Base-by-base conservation (phyloP, 2,329 filamentous ascomycete genomes). In the Fusarium humuli region DNA sequence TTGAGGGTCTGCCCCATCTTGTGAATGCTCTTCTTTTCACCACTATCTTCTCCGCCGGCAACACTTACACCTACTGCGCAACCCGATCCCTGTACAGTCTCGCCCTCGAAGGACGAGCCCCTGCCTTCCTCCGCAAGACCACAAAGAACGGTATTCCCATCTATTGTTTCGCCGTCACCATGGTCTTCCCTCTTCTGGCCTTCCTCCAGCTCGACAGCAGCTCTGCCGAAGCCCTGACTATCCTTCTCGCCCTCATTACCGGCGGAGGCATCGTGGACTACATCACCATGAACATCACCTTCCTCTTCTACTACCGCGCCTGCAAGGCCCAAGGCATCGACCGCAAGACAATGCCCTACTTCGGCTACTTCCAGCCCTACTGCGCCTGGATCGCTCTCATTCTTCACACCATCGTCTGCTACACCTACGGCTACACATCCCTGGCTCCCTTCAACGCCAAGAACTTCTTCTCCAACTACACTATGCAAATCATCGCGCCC, bases 221-320 rank as follows among this genome's bases (percentile, higher is more conserved):
- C 37, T 83, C 83, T 0, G 74, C 80, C 0, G 71, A 79, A 41
- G 81, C 81, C 1, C 75, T 86, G 11, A 83, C 66, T 16, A 86
- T 82, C 78, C 77, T 87, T 62, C 68, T 82, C 48, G 82, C 80
- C 52, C 77, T 87, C 4, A 79, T 84, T 47, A 84, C 83, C 5
- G 84, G 82, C 4, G 82, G 80, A n/a, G 81, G 81, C 40, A 74
- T 83, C 6, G 83, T 87, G 74, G 83, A 85, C 75, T 87, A 84
- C 73, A 81, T 87, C 65, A 79, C 83, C 69, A 88, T 89, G 80
- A 81, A 79, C 52, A 76, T 85, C 22, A 89, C 86, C 11, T 90
- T 87, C 76, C 79, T 89, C 64, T 84, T 80, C 73, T 90, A 88
- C 80, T 85, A 87, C 79, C 82, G 82, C 32, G 87, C 88, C 7